Evolutionary conservation across 805 yeast species (phyloP), one percentile per base, ranked within the genome.

Genomic region (Yarrowia porcina): DNA sequence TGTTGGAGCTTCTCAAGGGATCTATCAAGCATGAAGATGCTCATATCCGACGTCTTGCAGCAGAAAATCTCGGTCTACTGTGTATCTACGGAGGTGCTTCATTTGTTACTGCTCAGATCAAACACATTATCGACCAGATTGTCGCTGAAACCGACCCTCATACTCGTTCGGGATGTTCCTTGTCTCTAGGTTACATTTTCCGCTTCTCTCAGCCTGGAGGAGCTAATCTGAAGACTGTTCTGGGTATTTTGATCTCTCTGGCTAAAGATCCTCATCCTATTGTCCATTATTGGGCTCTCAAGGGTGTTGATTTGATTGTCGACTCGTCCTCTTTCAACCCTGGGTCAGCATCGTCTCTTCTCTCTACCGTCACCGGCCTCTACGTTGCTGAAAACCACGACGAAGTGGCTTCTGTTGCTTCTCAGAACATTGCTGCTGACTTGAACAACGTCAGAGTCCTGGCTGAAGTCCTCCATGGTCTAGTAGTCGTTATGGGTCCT

Each of bases 211-310:
- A 69, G 59, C 73, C 80, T 0, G 72, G 75, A 13, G 50, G 61
- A 2, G 70, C 76, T 0, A 77, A 78, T 32, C 75, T 81, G 63
- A 71, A 75, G 52, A 70, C 81, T 4, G 80, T 87, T 3, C 77
- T 80, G 63, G 84, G 84, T 35, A 83, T 90, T 4, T 69, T 85
- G 2, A 72, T 80, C 38, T 85, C 88, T 15, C 77, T 93, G 28
- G 72, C 86, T 4, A 75, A 75, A 20, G 98, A 93, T 72, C 92
- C 97, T 0, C 93, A 92, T 70, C 97, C 97, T 0, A 76, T 83
- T 0, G 91, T 94, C 17, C 92, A 89, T 70, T 80, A 83, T 62
- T 87, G 91, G 80, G 79, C 93, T 0, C 71, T 91, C 67, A 81
- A 81, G 50, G 82, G 94, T 0, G 71, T 88, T 44, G 73, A 82